Evolutionary conservation across 441 rosid genomes (phyloP), one percentile per base, ranked within the genome.

Genomic region (Bocquillonia castaneifolia): DNA sequence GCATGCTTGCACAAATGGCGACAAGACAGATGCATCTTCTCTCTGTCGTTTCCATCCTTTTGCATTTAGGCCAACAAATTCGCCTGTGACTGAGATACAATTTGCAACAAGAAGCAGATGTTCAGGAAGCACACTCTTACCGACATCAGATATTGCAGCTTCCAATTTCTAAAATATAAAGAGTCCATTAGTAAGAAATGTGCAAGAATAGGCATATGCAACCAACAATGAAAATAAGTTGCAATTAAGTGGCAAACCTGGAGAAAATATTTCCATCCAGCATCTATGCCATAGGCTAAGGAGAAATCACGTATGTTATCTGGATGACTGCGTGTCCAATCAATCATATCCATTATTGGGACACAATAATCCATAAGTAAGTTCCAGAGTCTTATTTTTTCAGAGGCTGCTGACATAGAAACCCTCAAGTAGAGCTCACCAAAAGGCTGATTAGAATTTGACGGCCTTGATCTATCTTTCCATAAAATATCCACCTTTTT

Each of bases 291-390:
- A 74, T 75, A 86, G 63, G 90, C 88, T 59, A 77, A 84, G 77
- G 87, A 84, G 76, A 89, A 86, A 42, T 86, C 88, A 18, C 75
- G 83, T 68, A 93, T 85, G 65, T 87, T 89, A 77, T 96, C 94
- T 0, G 99, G 96, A 83, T 88, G 97, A 79, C 96, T 93, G 60
- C 93, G 88, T 4, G 79, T 80, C 99, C 99, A 91, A 51, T 96
- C 96, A 4, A 95, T 92, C 82, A 77, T 72, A 76, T 87, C 89
- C 86, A 85, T 86, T 42, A 92, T 74, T 48, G 77, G 88, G 69
- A 87, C 77, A 77, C 96, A 95, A 29, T 79, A 58, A 71, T 91
- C 78, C 81, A 91, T 37, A 56, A 95, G 90, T 60, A 66, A 47
- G 61, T 73, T 82, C 98, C 99, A 95, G 40, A 82, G 82, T 64